Percentiles rank a stretch among this genome's conserved stretches.
Evolutionary conservation across 371 early-diverging fungal genomes (phyloP).

Genomic region (Syncephalastrum racemosum): DNA sequence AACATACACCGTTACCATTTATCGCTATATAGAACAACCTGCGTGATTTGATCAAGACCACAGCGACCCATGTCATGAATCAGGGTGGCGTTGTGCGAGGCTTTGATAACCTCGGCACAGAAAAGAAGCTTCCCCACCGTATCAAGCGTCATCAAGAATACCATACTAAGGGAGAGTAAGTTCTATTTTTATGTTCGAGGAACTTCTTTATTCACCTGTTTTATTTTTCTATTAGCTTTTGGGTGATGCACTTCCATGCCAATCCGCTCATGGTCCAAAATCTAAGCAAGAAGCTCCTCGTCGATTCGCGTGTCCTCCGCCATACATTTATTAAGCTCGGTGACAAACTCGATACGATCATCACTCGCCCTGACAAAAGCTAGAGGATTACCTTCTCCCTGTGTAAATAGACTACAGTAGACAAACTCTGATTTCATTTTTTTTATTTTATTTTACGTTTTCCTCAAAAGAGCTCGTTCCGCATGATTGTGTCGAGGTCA

Average conservation of each 20-base stretch:
- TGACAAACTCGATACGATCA: slow-evolving; percentile 59
- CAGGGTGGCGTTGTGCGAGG: slow-evolving; percentile 79
- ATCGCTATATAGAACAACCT: slow-evolving; percentile 46
- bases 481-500: slow-evolving; percentile 63
- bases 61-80: slow-evolving; percentile 70
- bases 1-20: not conserved
- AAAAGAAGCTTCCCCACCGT: slow-evolving; percentile 59
- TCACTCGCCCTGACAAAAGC: slow-evolving; percentile 63
- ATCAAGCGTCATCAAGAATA: slow-evolving; percentile 71
- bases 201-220: not conserved
- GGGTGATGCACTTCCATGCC: slow-evolving; percentile 80
- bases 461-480: slow-evolving; percentile 43
- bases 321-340: slow-evolving; percentile 77
- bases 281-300: slow-evolving; percentile 61
- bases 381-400: slow-evolving; percentile 10
- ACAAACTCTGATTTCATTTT: not conserved
- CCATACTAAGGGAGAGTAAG: slow-evolving; percentile 63
- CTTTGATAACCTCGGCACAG: slow-evolving; percentile 65
- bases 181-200: too few relatives aligned
- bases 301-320: slow-evolving; percentile 77
- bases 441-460: slow-evolving; percentile 4
- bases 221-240: slow-evolving; percentile 49
- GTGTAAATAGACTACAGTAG: too few relatives aligned
- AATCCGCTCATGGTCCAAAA: slow-evolving; percentile 63
- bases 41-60: slow-evolving; percentile 65